Base-by-base conservation (phyloP, 2,329 filamentous ascomycete species). In the Fusarium newnesense region DNA sequence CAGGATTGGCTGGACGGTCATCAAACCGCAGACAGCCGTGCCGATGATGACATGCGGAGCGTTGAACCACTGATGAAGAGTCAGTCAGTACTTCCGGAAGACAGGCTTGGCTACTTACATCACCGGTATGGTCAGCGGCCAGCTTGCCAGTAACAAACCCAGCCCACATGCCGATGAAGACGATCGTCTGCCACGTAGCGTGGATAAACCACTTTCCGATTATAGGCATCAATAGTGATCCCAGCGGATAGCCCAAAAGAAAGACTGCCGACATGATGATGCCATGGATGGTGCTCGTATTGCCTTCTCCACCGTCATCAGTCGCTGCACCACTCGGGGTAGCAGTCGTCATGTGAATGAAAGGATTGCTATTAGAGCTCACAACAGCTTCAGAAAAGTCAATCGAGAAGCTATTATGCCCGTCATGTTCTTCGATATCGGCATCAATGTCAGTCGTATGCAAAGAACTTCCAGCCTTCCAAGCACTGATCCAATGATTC, bases 1-100 rank as follows among this genome's bases (percentile, higher is more conserved):
- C 9, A 91, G 81, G 52, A 87, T 75, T 8, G 89, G 89, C 79
- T 92, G 89, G 59, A 91, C 66, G 37, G 83, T 82, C 74, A 92
- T 81, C 47, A 90, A 80, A 16, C 81, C 80, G 36, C 88, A 82
- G 36, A 91, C 83, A 8, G 88, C 82, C 16, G 86, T 85, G 53
- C 90, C 90, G 56, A 91, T 79, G 42, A 84, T 77, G 43, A 88
- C 88, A 75, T 92, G 90, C 0, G 82, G 80, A 42, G 84, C 81
- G 26, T 79, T 80, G 76, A 86, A 87, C 70, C 88, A 83, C 89
- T 91, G 66, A 9, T 11, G 2, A 8, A 30, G 3, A 24, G 10
- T 49, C 30, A 49, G 24, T n/a, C 2, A 15, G 10, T 8, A 6
- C 7, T 18, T 9, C 5, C 13, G n/a, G 13, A 15, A n/a, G 10